Evolutionary conservation across 805 yeast species (phyloP).

Genomic region (Priceomyces medius): DNA sequence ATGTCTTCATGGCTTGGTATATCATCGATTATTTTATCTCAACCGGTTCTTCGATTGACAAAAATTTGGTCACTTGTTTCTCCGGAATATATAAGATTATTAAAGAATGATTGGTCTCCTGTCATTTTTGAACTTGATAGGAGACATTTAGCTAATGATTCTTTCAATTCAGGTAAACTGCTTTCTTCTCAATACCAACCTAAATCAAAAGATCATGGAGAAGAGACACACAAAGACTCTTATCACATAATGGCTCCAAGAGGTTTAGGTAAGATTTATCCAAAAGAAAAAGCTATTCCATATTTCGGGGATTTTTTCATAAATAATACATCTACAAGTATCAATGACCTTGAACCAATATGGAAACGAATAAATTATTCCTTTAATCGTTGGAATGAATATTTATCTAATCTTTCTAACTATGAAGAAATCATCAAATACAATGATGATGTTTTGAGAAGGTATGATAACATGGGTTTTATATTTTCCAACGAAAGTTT

Average conservation of each 20-base stretch:
- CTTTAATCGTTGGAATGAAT: constrained; percentile 80
- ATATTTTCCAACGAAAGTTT: constrained; percentile 44
- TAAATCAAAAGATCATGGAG: constrained; percentile 7
- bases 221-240: constrained; percentile 37
- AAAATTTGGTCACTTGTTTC: constrained; percentile 76
- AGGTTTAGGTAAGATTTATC: constrained; percentile 74
- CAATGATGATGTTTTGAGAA: constrained; percentile 39
- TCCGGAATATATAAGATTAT: constrained; percentile 53
- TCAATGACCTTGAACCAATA: constrained; percentile 60
- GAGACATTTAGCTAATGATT: constrained; percentile 51
- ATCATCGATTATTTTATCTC: constrained; percentile 77
- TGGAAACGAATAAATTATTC: constrained; percentile 70
- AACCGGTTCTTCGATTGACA: constrained; percentile 72
- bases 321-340: constrained; percentile 32
- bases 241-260: constrained; percentile 82
- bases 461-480: constrained; percentile 43
- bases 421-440: constrained; percentile 38
- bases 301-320: constrained; percentile 85
- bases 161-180: constrained; percentile 9
- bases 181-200: neutral
- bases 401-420: constrained; percentile 50
- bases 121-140: constrained; percentile 86
- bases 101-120: constrained; percentile 87
- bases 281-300: constrained; percentile 79
- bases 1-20: constrained; percentile 94